Conservation (phyloP, 1,284 basidiomycete genomes). For the Ganoderma multipileum region DNA sequence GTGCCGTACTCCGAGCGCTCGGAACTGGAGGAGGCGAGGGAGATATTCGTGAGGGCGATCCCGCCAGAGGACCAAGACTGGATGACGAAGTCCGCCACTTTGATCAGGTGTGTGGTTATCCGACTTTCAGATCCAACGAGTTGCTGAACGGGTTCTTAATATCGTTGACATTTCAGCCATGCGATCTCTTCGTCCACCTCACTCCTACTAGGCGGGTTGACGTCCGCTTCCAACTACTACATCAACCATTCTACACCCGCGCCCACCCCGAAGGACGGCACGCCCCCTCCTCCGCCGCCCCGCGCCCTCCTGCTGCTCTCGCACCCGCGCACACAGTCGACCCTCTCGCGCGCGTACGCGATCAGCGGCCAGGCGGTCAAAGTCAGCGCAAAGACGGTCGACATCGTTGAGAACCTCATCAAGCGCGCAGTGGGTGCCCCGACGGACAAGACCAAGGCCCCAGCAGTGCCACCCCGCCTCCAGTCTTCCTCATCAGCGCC, state of each 20-base stretch:
- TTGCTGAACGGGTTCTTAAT: neutral
- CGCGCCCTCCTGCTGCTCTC: conserved; percentile 68
- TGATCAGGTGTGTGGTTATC: conserved; percentile 61
- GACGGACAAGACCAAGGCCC: conserved; percentile 23
- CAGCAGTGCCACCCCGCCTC: conserved; percentile 7
- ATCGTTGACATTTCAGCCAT: conserved; percentile 54
- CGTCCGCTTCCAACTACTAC: conserved; percentile 68
- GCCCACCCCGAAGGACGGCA: conserved; percentile 29
- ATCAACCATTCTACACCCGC: conserved; percentile 62
- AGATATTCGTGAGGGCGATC: conserved; percentile 63
- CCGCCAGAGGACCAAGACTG: conserved; percentile 77
- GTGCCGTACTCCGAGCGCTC: conserved; percentile 34
- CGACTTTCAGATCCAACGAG: no score
- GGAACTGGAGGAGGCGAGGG: conserved; percentile 51
- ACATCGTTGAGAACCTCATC: conserved; percentile 68
- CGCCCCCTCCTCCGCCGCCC: conserved; percentile 44
- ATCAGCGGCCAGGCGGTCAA: conserved; percentile 72
- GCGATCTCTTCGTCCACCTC: conserved; percentile 75
- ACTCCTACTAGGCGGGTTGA: conserved; percentile 67
- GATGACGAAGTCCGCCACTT: conserved; percentile 73
- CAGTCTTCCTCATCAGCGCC: conserved; percentile 4
- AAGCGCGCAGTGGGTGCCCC: conserved; percentile 47
- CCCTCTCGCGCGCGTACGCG: conserved; percentile 66
- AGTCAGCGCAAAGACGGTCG: conserved; percentile 69
- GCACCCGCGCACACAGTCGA: conserved; percentile 63